phyloP scores from a whole-genome alignment of 148 eudicot species.

The Heliosperma pusillum region DNA sequence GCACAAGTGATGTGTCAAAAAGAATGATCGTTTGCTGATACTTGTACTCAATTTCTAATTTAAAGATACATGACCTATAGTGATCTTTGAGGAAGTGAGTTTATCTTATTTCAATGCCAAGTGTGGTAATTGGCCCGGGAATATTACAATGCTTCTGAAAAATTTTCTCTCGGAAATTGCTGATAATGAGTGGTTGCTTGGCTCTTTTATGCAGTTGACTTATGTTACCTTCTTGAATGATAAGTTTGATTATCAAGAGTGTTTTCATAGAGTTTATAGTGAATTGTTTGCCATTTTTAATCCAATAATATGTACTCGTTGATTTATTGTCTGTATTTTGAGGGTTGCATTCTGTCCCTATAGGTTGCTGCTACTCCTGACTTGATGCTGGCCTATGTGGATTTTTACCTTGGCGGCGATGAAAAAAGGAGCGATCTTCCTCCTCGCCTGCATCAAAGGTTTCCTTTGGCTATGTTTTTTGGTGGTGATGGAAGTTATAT shows the following conservation, averaged over 20 bases:
- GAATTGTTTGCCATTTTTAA: background rate
- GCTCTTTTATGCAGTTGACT: background rate
- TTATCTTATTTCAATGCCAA: background rate
- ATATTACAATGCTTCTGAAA: background rate
- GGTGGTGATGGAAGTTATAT: constrained; percentile 98
- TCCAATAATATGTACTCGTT: background rate
- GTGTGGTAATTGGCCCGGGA: background rate
- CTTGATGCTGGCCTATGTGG: constrained; percentile 89
- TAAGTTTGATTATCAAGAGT: background rate
- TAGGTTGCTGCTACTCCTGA: constrained; percentile 98
- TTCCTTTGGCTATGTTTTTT: constrained; percentile 79
- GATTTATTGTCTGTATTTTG: constrained; percentile 5
- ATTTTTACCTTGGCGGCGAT: constrained; percentile 96
- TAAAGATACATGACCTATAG: background rate
- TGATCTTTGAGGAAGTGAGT: background rate
- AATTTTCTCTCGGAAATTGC: background rate
- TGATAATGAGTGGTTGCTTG: background rate
- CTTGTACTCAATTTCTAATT: background rate
- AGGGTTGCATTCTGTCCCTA: constrained; percentile 3
- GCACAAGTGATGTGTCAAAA: background rate
- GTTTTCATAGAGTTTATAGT: background rate
- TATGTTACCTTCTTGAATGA: background rate
- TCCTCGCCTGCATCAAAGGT: constrained; percentile 78
- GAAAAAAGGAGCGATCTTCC: constrained; percentile 96
- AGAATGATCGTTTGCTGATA: background rate